Evolutionary conservation across 768 basidiomycete species (phyloP).

Genomic region (Lentinula raphanica): DNA sequence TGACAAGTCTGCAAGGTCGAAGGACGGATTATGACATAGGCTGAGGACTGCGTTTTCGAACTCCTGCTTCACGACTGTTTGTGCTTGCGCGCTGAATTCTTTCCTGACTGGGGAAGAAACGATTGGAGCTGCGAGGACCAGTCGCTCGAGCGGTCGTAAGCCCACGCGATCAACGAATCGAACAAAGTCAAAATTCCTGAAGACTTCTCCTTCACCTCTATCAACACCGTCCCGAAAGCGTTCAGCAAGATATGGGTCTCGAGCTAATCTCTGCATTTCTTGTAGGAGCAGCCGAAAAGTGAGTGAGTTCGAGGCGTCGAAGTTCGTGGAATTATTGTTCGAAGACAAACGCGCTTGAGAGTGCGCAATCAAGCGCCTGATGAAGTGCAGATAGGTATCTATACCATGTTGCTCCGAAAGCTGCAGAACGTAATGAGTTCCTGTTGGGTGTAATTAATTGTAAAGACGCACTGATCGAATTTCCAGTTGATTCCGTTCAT

Average conservation of each 20-base stretch:
- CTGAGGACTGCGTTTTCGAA: conserved; percentile 76
- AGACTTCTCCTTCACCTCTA: conserved; percentile 80
- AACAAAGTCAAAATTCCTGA: conserved; percentile 77
- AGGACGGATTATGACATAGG: conserved; percentile 73
- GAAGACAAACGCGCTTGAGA: conserved; percentile 69
- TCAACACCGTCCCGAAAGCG: conserved; percentile 88
- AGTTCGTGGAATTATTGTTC: conserved; percentile 53
- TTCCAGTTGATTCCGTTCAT: conserved; percentile 88
- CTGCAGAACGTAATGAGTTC: conserved; percentile 36
- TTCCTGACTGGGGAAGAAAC: conserved; percentile 50
- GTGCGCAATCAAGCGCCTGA: conserved; percentile 89
- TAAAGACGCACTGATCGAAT: conserved; percentile 79
- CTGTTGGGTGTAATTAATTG: conserved; percentile 7
- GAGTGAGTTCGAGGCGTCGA: conserved; percentile 71
- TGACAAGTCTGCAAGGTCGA: conserved; percentile 76
- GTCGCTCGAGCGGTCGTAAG: conserved; percentile 71
- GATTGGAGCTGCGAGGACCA: conserved; percentile 74
- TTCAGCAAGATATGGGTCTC: conserved; percentile 86
- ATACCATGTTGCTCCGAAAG: conserved; percentile 95
- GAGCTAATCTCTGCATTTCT: conserved; percentile 83
- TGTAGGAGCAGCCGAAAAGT: conserved; percentile 83
- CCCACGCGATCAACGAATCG: conserved; percentile 81
- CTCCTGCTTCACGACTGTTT: conserved; percentile 63
- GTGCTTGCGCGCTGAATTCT: conserved; percentile 60
- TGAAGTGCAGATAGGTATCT: conserved; percentile 96